Evolutionary conservation across 78 protist species (phyloP).

Genomic region (Chrysochromulina parva): DNA sequence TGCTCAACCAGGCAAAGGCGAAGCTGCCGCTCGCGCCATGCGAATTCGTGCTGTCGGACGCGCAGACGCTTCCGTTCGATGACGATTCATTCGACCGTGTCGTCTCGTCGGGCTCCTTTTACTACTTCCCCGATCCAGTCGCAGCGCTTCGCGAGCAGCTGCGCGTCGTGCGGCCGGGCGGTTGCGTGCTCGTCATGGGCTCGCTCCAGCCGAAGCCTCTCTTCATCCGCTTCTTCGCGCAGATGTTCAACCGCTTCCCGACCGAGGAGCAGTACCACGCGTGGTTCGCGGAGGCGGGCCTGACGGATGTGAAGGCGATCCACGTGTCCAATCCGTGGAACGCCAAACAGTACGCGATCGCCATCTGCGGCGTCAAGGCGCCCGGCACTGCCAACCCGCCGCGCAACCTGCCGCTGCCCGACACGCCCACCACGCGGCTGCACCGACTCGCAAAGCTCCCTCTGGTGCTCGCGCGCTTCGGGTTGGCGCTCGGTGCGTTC

Average conservation of each 20-base stretch:
- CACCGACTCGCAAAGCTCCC: neutral
- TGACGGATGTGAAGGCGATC: neutral
- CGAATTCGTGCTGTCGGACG: neutral
- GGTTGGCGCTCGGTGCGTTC: neutral
- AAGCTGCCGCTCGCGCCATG: neutral
- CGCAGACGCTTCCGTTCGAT: slow-evolving; percentile 3
- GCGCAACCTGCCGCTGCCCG: neutral
- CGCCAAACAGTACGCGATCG: neutral
- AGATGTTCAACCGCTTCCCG: slow-evolving; percentile 19
- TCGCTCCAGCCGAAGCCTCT: neutral
- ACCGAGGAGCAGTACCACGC: neutral
- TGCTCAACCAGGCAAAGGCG: neutral
- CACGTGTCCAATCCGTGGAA: slow-evolving; percentile 18
- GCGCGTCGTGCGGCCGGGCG: neutral
- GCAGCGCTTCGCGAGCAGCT: neutral
- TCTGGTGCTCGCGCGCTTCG: neutral
- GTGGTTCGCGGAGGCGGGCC: slow-evolving; percentile 12
- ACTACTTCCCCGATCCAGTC: slow-evolving; percentile 1
- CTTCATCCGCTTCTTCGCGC: neutral
- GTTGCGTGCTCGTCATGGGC: neutral
- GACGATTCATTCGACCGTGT: neutral
- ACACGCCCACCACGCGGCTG: neutral
- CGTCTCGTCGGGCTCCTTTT: neutral
- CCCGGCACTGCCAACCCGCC: neutral
- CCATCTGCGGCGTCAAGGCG: neutral